Percentiles rank a stretch among this genome's conserved stretches.
phyloP scores from a whole-genome alignment of 2,329 filamentous ascomycete species.

The Colletotrichum tabaci region DNA sequence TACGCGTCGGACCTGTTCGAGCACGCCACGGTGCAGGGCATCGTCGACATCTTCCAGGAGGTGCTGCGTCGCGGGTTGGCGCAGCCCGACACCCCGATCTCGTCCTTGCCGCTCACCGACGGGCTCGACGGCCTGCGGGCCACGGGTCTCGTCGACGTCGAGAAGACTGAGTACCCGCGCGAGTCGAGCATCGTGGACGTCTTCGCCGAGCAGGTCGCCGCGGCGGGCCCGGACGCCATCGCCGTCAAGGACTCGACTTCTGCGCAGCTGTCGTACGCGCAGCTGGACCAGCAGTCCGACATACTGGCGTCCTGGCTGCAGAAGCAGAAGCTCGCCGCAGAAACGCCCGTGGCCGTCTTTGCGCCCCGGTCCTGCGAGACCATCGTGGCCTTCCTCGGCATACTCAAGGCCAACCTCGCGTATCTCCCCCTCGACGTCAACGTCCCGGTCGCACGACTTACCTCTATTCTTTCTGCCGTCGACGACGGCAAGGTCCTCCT shows the following conservation, averaged over 20 bases:
- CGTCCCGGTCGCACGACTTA: constrained; percentile 40
- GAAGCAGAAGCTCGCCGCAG: not conserved
- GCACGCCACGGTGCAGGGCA: not conserved
- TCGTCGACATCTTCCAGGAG: constrained; percentile 14
- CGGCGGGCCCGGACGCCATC: constrained; percentile 17
- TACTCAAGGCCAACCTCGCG: constrained; percentile 48
- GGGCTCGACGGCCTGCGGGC: constrained; percentile 16
- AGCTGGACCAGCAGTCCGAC: constrained; percentile 44
- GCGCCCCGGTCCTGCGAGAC: constrained; percentile 46
- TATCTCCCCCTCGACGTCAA: constrained; percentile 47
- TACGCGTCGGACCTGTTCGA: constrained; percentile 46
- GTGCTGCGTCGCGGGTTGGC: constrained; percentile 35
- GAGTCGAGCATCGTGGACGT: constrained; percentile 46
- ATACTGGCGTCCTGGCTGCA: constrained; percentile 25
- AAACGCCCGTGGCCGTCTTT: constrained; percentile 43
- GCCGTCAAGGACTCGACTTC: constrained; percentile 44
- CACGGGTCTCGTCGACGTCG: constrained; percentile 37
- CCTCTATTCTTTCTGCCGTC: constrained; percentile 41
- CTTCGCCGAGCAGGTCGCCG: constrained; percentile 44
- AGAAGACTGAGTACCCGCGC: constrained; percentile 40
- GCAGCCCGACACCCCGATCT: not conserved
- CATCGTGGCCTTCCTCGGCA: constrained; percentile 45
- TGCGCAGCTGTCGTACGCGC: constrained; percentile 42
- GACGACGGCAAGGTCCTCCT: constrained; percentile 20
- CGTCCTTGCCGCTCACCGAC: not conserved